Evolutionary conservation across 768 basidiomycete genomes (phyloP).

Genomic region (Rhodotorula taiwanensis): DNA sequence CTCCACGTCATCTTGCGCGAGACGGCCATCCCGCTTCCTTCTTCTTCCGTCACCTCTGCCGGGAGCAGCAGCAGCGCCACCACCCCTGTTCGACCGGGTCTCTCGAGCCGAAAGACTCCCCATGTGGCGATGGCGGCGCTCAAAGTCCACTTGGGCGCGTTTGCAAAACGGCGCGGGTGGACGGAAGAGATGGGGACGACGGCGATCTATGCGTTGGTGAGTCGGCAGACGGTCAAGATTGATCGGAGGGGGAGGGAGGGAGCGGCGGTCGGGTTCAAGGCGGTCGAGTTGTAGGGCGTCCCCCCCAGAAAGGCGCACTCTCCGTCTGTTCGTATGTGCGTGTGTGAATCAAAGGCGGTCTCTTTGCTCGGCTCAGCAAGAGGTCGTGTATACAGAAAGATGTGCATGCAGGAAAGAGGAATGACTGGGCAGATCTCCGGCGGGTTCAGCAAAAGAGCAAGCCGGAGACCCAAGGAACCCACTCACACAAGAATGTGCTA

Average conservation of each 20-base stretch:
- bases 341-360: too few species aligned
- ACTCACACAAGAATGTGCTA: too few species aligned
- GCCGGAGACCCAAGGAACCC: neutral
- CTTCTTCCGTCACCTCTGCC: too few species aligned
- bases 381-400: too few species aligned
- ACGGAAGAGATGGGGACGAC: constrained; percentile 28
- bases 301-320: too few species aligned
- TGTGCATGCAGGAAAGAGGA: too few species aligned
- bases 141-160: constrained; percentile 15
- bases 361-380: too few species aligned
- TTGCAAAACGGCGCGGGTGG: constrained; percentile 13
- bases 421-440: too few species aligned
- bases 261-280: constrained; percentile 14
- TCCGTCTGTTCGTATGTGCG: too few species aligned
- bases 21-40: constrained; percentile 1
- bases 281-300: neutral
- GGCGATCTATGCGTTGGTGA: constrained; percentile 23
- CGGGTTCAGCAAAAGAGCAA: too few species aligned
- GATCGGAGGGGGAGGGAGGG: constrained; percentile 30
- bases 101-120: neutral
- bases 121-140: constrained; percentile 13
- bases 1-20: constrained; percentile 18
- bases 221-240: constrained; percentile 17
- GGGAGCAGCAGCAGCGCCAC: too few species aligned
- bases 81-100: too few species aligned